phyloP scores from a whole-genome alignment of 2,329 filamentous ascomycete genomes.

The Pyrenophora graminea region DNA sequence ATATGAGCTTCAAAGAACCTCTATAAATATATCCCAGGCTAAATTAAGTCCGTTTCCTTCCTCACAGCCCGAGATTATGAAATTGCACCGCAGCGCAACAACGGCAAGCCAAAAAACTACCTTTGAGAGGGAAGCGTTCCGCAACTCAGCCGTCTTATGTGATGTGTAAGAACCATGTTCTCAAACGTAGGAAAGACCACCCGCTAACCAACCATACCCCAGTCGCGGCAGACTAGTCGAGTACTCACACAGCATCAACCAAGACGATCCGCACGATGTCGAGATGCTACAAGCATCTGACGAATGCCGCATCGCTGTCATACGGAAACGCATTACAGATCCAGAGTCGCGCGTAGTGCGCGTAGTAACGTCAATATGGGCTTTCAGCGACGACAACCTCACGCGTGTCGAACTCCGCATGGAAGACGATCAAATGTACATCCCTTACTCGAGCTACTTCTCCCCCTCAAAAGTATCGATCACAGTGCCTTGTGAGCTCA shows the following conservation, averaged over 20 bases:
- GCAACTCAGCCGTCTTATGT: constrained; percentile 52
- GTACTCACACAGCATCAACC: constrained; percentile 46
- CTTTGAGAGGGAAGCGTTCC: constrained; percentile 50
- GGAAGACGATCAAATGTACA: constrained; percentile 47
- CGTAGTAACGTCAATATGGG: constrained; percentile 53
- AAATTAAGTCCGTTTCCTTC: constrained; percentile 28
- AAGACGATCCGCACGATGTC: constrained; percentile 43
- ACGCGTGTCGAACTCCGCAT: constrained; percentile 51
- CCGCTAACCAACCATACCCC: constrained; percentile 3
- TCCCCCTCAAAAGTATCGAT: constrained; percentile 51
- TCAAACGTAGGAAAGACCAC: neutral
- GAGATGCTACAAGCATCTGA: constrained; percentile 48
- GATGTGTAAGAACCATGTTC: constrained; percentile 42
- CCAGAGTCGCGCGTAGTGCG: constrained; percentile 39
- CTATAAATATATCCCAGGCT: constrained; percentile 21
- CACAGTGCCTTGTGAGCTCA: constrained; percentile 45
- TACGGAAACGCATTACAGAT: constrained; percentile 49
- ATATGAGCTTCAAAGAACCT: constrained; percentile 14
- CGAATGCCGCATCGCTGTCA: constrained; percentile 49
- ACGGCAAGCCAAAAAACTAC: constrained; percentile 39
- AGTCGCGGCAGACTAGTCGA: constrained; percentile 49
- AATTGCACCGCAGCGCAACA: constrained; percentile 38
- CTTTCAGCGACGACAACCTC: constrained; percentile 49
- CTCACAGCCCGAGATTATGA: constrained; percentile 24
- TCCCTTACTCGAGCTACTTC: constrained; percentile 54